Evolutionary conservation across 2,329 filamentous ascomycete species (phyloP).

Genomic region (Pestalotiopsis sp.): DNA sequence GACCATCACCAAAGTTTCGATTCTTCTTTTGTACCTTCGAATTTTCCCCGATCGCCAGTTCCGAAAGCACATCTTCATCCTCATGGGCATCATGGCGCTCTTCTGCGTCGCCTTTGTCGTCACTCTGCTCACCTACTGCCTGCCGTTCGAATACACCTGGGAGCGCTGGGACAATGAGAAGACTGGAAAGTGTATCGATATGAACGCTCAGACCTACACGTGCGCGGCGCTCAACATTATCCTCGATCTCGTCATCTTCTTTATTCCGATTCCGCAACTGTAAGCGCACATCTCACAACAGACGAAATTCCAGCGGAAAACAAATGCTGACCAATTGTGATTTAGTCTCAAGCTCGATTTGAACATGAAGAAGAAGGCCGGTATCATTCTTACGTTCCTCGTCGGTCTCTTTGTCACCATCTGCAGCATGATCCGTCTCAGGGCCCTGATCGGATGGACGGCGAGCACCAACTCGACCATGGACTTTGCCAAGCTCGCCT

Average conservation of each 20-base stretch:
- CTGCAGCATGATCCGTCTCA: constrained; percentile 14
- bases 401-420: constrained; percentile 25
- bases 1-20: constrained; percentile 15
- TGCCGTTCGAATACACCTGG: constrained; percentile 22
- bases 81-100: constrained; percentile 17
- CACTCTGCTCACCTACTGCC: constrained; percentile 20
- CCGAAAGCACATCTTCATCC: constrained; percentile 12
- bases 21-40: constrained; percentile 14
- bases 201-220: constrained; percentile 14
- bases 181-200: constrained; percentile 15
- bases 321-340: not conserved
- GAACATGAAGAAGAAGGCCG: constrained; percentile 12
- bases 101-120: constrained; percentile 21
- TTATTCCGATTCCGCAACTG: constrained; percentile 15
- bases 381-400: constrained; percentile 25
- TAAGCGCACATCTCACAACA: constrained; percentile 4
- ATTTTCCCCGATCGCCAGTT: constrained; percentile 15
- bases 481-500: constrained; percentile 13
- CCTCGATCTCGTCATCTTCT: constrained; percentile 16
- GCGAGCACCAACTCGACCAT: constrained; percentile 11
- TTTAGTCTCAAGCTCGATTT: constrained; percentile 15
- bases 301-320: too few species aligned
- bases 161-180: constrained; percentile 19
- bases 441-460: constrained; percentile 11
- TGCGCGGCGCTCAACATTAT: constrained; percentile 13